phyloP scores from a whole-genome alignment of 2,329 filamentous ascomycete genomes.

The Bipolaris victoriae region DNA sequence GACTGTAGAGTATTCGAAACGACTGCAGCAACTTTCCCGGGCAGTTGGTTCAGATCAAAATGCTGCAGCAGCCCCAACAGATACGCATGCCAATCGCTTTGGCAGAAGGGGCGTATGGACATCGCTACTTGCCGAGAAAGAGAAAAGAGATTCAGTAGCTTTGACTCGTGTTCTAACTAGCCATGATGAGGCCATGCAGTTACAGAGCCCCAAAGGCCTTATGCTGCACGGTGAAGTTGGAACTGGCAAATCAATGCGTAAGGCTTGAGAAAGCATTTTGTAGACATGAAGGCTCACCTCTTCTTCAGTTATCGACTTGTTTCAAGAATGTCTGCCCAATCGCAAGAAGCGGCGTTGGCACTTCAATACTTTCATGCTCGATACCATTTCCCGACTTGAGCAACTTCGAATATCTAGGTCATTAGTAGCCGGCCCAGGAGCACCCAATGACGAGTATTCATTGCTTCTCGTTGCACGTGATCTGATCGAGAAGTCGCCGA shows the following conservation, averaged over 20 bases:
- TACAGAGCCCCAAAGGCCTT: constrained; percentile 75
- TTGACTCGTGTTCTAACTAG: constrained; percentile 72
- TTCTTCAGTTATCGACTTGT: constrained; percentile 68
- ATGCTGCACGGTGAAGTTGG: constrained; percentile 83
- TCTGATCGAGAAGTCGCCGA: constrained; percentile 74
- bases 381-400: constrained; percentile 75
- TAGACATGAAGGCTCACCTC: too few species aligned
- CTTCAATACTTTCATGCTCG: constrained; percentile 86
- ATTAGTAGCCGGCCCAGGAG: constrained; percentile 17
- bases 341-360: constrained; percentile 77
- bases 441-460: constrained; percentile 65
- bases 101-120: constrained; percentile 60
- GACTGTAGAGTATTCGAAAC: constrained; percentile 69
- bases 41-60: constrained; percentile 44
- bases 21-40: constrained; percentile 65
- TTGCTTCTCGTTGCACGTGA: constrained; percentile 77
- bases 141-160: constrained; percentile 62
- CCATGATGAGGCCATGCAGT: constrained; percentile 72
- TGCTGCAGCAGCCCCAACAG: constrained; percentile 41
- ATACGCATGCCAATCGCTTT: constrained; percentile 26
- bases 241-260: constrained; percentile 77
- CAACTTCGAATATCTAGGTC: constrained; percentile 58
- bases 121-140: constrained; percentile 59
- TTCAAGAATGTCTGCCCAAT: constrained; percentile 78
- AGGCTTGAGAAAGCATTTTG: too few species aligned